Evolutionary conservation across 2,329 filamentous ascomycete genomes (phyloP).

Genomic region (Samsoniella hepiali): DNA sequence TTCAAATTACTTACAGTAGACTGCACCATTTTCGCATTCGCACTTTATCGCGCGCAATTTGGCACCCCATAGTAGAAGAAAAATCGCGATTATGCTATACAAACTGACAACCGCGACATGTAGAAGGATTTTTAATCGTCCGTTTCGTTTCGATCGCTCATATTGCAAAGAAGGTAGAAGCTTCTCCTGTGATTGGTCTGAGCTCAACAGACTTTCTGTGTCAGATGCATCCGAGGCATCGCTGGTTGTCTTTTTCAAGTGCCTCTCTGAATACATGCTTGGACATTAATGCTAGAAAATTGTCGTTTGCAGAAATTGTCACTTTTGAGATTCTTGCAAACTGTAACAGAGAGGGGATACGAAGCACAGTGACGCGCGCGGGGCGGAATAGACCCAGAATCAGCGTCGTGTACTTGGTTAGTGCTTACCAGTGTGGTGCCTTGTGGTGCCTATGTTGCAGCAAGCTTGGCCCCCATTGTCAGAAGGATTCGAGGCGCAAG

Average conservation of each 20-base stretch:
- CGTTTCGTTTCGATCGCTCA: constrained; percentile 5
- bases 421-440: constrained; percentile 10
- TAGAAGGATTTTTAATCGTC: background rate
- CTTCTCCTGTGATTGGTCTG: constrained; percentile 7
- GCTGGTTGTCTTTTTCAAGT: background rate
- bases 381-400: background rate
- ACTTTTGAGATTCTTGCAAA: background rate
- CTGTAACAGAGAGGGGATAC: background rate
- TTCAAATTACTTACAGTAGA: constrained; percentile 13
- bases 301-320: background rate
- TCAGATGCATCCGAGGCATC: background rate
- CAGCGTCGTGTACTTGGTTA: background rate
- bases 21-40: constrained; percentile 1
- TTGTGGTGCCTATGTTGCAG: background rate
- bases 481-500: background rate
- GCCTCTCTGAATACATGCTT: constrained; percentile 14
- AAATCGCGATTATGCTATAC: constrained; percentile 1
- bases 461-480: background rate
- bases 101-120: constrained; percentile 3
- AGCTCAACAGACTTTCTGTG: constrained; percentile 11
- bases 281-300: background rate
- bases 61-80: constrained; percentile 6
- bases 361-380: background rate
- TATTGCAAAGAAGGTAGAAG: background rate
- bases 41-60: background rate